These are phyloP conservation scores for Chlamydomonas sp. DNA, from an alignment of 139 green algal species.

Conservation along the genomic window DNA sequence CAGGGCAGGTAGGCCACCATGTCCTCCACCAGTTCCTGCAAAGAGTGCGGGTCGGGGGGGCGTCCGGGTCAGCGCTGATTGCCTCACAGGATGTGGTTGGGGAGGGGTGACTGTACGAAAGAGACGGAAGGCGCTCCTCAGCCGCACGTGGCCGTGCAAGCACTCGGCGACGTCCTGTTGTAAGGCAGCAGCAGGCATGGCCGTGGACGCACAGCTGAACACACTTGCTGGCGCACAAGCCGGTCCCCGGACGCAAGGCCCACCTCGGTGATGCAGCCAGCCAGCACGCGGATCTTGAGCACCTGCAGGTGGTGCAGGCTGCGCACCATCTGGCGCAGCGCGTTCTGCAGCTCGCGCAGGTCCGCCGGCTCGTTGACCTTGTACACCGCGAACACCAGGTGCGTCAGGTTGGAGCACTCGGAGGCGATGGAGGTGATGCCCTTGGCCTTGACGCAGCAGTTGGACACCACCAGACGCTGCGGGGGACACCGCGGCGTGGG, in stretches of 20 bases:
- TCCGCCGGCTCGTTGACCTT: slow-evolving; percentile 34
- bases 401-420: slow-evolving; percentile 32
- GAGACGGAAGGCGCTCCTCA: no score
- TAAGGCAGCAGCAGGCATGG: no score
- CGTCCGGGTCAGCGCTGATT: no score
- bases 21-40: slow-evolving; percentile 30
- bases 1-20: slow-evolving; percentile 26
- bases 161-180: no score
- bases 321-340: slow-evolving; percentile 38
- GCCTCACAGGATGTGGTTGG: no score
- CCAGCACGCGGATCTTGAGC: slow-evolving; percentile 43
- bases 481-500: not conserved
- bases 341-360: slow-evolving; percentile 34
- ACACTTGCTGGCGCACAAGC: not conserved
- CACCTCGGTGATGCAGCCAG: slow-evolving; percentile 38
- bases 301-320: slow-evolving; percentile 31
- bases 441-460: slow-evolving; percentile 47
- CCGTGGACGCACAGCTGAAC: not conserved
- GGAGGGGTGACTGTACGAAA: no score
- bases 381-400: slow-evolving; percentile 44
- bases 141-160: no score
- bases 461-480: slow-evolving; percentile 34
- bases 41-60: not conserved
- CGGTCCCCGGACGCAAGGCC: not conserved
- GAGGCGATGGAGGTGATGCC: slow-evolving; percentile 37